phyloP scores from a whole-genome alignment of 768 basidiomycete genomes.

The Jaapia argillacea region DNA sequence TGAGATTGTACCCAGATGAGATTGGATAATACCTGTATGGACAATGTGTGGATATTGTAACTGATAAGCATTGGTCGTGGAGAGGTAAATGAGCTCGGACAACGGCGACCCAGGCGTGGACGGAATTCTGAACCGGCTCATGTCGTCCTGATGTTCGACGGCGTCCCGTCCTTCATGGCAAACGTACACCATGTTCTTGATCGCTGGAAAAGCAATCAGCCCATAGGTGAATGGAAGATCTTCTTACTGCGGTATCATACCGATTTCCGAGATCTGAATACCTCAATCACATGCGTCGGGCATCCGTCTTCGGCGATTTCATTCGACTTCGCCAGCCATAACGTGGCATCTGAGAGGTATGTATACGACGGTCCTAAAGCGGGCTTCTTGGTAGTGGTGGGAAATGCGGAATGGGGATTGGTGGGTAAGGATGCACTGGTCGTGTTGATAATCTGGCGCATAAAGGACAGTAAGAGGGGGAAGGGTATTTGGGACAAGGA shows the following conservation, averaged over 20 bases:
- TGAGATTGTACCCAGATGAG: too few relatives aligned
- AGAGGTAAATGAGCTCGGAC: too few relatives aligned
- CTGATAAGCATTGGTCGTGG: too few relatives aligned
- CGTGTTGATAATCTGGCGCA: conserved; percentile 49
- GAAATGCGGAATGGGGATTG: conserved; percentile 24
- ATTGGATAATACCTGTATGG: too few relatives aligned
- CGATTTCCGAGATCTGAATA: conserved; percentile 31
- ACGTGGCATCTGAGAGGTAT: conserved; percentile 58
- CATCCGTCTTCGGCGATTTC: conserved; percentile 12
- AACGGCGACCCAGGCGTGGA: too few relatives aligned
- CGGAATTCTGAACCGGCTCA: too few relatives aligned
- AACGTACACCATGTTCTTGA: background rate
- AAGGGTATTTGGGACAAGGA: background rate
- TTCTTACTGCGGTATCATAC: conserved; percentile 21
- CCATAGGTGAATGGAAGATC: background rate
- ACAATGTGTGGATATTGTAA: too few relatives aligned
- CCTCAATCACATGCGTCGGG: conserved; percentile 25
- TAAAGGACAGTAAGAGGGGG: conserved; percentile 2
- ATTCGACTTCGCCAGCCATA: conserved; percentile 46
- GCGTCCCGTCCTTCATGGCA: too few relatives aligned
- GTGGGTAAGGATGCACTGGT: conserved; percentile 26
- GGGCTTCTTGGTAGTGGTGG: conserved; percentile 42
- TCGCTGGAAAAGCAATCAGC: background rate
- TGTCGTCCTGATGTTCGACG: too few relatives aligned
- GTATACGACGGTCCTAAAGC: conserved; percentile 71